Percentiles rank a stretch among this genome's conserved stretches.
phyloP scores from a whole-genome alignment of 2,329 filamentous ascomycete species.

The Aspergillus quadricinctus region DNA sequence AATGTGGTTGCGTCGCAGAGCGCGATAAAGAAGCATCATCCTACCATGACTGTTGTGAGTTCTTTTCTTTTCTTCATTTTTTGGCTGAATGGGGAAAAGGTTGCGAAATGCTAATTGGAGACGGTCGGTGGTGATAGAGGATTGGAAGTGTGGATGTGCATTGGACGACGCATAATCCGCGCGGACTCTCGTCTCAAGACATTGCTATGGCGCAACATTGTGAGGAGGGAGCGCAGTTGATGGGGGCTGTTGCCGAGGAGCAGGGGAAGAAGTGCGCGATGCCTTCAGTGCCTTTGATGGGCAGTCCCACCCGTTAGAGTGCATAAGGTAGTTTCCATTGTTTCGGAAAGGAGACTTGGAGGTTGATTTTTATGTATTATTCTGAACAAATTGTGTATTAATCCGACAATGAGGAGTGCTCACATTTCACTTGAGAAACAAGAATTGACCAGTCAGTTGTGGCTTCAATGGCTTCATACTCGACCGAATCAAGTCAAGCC shows the following conservation, averaged over 20 bases:
- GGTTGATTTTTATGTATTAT: background rate
- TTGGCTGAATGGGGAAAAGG: background rate
- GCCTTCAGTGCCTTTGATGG: background rate
- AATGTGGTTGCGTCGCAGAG: conserved; percentile 36
- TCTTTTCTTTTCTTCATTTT: background rate
- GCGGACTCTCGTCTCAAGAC: conserved; percentile 37
- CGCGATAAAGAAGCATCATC: conserved; percentile 35
- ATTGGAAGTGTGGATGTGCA: conserved; percentile 36
- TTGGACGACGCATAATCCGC: conserved; percentile 39
- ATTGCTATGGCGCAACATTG: conserved; percentile 34
- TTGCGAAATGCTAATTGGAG: background rate
- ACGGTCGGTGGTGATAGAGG: conserved; percentile 16
- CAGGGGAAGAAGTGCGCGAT: conserved; percentile 28
- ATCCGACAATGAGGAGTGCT: too few species aligned
- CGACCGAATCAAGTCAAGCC: background rate
- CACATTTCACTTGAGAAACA: background rate
- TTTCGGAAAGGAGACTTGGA: too few species aligned
- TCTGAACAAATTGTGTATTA: background rate
- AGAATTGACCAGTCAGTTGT: background rate
- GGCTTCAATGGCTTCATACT: background rate
- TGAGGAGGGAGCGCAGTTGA: conserved; percentile 31
- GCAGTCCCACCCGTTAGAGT: background rate
- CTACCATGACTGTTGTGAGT: conserved; percentile 37
- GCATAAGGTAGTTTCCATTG: too few species aligned
- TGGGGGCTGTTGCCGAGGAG: conserved; percentile 29